phyloP scores from a whole-genome alignment of 345 rosid species.

The Punica granatum region DNA sequence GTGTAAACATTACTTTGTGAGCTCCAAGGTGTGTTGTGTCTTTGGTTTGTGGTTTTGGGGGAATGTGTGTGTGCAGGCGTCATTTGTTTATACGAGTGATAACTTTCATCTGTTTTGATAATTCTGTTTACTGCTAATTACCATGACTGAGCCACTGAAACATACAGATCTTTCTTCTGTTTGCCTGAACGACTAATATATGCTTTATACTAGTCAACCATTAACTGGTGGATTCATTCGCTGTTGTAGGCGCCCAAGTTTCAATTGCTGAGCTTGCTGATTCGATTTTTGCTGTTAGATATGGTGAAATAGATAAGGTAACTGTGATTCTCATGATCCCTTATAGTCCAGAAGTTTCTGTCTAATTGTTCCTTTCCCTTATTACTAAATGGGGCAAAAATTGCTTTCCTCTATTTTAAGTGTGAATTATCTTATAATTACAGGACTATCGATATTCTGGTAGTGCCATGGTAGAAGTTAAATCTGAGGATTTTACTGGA shows the following conservation, averaged over 20 bases:
- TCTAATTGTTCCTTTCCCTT: neutral
- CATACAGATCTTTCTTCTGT: neutral
- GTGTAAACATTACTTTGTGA: neutral
- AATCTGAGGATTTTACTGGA: constrained; percentile 33
- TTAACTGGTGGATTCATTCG: neutral
- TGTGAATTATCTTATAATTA: neutral
- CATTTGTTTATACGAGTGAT: too few species aligned
- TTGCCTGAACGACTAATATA: neutral
- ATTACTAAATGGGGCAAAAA: neutral
- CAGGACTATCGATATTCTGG: neutral
- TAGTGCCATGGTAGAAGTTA: constrained; percentile 12
- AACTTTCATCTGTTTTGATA: neutral
- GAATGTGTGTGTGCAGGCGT: too few species aligned
- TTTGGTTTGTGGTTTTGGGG: neutral
- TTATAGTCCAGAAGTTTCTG: neutral
- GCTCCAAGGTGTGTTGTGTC: neutral
- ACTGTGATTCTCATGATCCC: neutral
- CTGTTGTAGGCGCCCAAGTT: constrained; percentile 51
- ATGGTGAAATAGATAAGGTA: constrained; percentile 21
- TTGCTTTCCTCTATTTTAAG: neutral
- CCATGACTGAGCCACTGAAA: neutral
- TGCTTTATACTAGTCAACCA: neutral
- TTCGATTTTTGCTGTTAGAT: constrained; percentile 47
- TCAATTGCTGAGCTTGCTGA: constrained; percentile 68
- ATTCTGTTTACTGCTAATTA: neutral